These are phyloP conservation scores for Syzygium oleosum DNA, from an alignment of 345 rosid species.

Conservation along the genomic window DNA sequence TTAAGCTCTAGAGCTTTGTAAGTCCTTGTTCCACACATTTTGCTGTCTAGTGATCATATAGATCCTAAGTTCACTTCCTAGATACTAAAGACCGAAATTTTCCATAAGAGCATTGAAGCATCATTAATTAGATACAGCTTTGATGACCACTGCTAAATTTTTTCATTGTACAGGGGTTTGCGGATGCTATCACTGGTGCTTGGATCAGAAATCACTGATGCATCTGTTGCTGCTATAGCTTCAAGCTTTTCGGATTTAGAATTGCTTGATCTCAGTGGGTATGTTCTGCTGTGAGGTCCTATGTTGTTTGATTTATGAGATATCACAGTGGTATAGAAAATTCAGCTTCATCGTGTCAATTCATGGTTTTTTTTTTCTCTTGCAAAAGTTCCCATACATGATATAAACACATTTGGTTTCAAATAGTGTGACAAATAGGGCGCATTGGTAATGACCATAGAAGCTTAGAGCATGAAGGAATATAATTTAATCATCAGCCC, in stretches of 20 bases:
- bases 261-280: constrained; percentile 98
- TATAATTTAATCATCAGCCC: neutral
- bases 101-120: neutral
- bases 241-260: constrained; percentile 70
- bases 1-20: neutral
- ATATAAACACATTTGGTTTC: neutral
- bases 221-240: constrained; percentile 88
- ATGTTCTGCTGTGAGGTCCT: constrained; percentile 21
- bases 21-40: neutral
- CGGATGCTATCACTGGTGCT: constrained; percentile 93
- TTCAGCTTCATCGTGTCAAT: neutral
- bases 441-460: neutral
- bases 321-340: neutral
- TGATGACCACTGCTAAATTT: neutral
- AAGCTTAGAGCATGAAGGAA: neutral
- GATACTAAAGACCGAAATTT: neutral
- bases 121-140: neutral
- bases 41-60: neutral
- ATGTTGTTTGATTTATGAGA: neutral
- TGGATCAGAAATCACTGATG: constrained; percentile 87
- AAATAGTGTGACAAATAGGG: neutral
- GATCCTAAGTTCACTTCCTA: neutral
- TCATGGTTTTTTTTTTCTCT: neutral
- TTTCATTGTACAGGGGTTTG: constrained; percentile 42
- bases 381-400: neutral